phyloP scores from a whole-genome alignment of 345 rosid genomes.

The Sapria himalayana region DNA sequence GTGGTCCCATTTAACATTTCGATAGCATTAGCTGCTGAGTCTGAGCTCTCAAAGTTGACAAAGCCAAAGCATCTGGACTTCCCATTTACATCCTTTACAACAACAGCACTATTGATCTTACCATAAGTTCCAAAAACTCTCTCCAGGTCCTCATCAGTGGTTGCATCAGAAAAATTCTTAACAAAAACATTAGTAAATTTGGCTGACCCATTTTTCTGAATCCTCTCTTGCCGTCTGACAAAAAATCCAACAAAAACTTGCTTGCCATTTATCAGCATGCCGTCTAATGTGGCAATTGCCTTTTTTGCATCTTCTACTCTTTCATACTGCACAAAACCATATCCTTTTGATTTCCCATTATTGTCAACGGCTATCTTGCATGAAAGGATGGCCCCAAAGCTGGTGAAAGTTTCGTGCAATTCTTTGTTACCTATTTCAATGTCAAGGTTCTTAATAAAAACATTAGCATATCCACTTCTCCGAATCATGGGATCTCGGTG shows the following conservation, averaged over 20 bases:
- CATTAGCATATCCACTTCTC: slow-evolving; percentile 40
- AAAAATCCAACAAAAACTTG: slow-evolving; percentile 39
- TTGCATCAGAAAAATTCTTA: slow-evolving; percentile 40
- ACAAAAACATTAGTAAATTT: slow-evolving; percentile 43
- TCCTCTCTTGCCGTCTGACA: slow-evolving; percentile 29
- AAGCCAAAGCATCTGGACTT: slow-evolving; percentile 52
- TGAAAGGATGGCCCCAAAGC: slow-evolving; percentile 38
- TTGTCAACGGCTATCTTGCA: slow-evolving; percentile 41
- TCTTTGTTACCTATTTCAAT: slow-evolving; percentile 33
- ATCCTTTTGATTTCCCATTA: slow-evolving; percentile 28
- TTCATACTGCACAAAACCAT: slow-evolving; percentile 61
- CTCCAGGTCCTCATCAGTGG: slow-evolving; percentile 35
- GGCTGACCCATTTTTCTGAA: slow-evolving; percentile 14
- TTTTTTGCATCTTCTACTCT: slow-evolving; percentile 31
- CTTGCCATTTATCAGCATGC: slow-evolving; percentile 48
- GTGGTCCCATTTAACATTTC: slow-evolving; percentile 35
- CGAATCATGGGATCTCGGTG: slow-evolving; percentile 49
- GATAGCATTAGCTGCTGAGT: slow-evolving; percentile 30
- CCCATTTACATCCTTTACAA: slow-evolving; percentile 42
- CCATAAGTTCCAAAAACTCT: slow-evolving; percentile 32
- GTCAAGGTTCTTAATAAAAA: slow-evolving; percentile 64
- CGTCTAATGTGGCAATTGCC: slow-evolving; percentile 33
- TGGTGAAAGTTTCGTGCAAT: slow-evolving; percentile 28
- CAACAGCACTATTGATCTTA: slow-evolving; percentile 33
- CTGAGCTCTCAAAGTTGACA: slow-evolving; percentile 46